Percentiles rank a stretch among this genome's conserved stretches.
Conservation (phyloP, 768 basidiomycete species). For the Pholiota microspora region DNA sequence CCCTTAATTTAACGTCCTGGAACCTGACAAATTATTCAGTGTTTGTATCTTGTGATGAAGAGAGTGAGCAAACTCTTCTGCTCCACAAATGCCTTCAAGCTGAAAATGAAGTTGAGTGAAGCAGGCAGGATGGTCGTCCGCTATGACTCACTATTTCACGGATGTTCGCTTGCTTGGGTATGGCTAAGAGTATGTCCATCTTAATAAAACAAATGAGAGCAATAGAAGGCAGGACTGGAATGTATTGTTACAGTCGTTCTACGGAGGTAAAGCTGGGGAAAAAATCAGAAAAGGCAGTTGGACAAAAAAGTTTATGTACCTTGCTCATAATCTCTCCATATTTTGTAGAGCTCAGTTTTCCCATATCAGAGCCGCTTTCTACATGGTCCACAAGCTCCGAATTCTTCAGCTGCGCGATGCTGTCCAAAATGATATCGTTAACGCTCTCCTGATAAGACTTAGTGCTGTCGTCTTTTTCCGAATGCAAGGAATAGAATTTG, state of each 20-base stretch:
- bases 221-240: background rate
- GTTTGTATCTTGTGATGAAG: background rate
- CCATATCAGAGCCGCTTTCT: slow-evolving; percentile 31
- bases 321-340: slow-evolving; percentile 89
- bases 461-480: slow-evolving; percentile 36
- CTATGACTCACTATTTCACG: slow-evolving; percentile 62
- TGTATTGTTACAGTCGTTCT: slow-evolving; percentile 53
- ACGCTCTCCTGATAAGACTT: slow-evolving; percentile 71
- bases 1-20: slow-evolving; percentile 63
- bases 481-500: slow-evolving; percentile 60
- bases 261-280: slow-evolving; percentile 66
- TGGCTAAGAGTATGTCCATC: slow-evolving; percentile 66
- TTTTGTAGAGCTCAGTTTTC: slow-evolving; percentile 58
- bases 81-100: slow-evolving; percentile 63
- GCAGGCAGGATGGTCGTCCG: background rate
- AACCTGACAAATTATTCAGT: slow-evolving; percentile 40
- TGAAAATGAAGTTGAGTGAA: slow-evolving; percentile 20
- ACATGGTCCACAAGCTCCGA: slow-evolving; percentile 55
- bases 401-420: slow-evolving; percentile 56
- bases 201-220: slow-evolving; percentile 21
- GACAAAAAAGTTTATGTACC: slow-evolving; percentile 34
- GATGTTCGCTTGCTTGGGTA: slow-evolving; percentile 52
- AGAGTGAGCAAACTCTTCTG: slow-evolving; percentile 55
- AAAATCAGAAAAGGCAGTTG: background rate
- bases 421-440: slow-evolving; percentile 71